Evolutionary conservation across 2,329 filamentous ascomycete genomes (phyloP), one percentile per base, ranked within the genome.

Genomic region (Monosporascus cannonballus): DNA sequence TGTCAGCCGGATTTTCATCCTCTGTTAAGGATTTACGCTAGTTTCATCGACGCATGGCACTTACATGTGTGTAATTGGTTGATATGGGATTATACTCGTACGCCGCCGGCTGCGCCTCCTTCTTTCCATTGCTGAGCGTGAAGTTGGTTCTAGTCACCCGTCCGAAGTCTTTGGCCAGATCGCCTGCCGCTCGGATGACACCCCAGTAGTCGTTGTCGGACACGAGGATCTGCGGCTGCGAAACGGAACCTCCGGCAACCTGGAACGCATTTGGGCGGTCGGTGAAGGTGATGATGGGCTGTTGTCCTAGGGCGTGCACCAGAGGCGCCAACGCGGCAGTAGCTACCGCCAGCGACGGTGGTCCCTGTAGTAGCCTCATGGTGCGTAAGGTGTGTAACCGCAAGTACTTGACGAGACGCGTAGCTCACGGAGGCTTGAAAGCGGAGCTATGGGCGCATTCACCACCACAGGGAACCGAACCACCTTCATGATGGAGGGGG

Each of bases 141-240:
- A 84, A 79, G 65, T 87, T 86, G 25, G 70, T 76, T 8, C 85
- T 84, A 0, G 84, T 87, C 4, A 89, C 84, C n/a, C 83, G 79
- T 17, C 85, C 85, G 69, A 90, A 87, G 66, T 90, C 86, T 4
- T 74, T 63, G 0, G 84, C 83, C 9, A 90, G 75, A 66, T 90
- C 86, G 39, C 83, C 75, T 0, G 84, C 86, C 5, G 83, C 84
- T 25, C 85, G 78, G 51, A 87, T 75, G 1, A 89, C 86, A 52
- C 84, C 86, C 70, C 82, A 85, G 73, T 80, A 86, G 54, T 89
- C 85, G 51, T 79, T 71, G 20, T 67, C 61, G 9, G 80, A 79
- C n/a, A 84, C 72, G 3, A 79, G 69, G 49, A 86, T 81, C 52
- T 67, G 65, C 9, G 66, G 64, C 20, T 54, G 58, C 1, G 61